Conservation (phyloP, 352 stramenopile species). For the Paralagenidium karlingii region DNA sequence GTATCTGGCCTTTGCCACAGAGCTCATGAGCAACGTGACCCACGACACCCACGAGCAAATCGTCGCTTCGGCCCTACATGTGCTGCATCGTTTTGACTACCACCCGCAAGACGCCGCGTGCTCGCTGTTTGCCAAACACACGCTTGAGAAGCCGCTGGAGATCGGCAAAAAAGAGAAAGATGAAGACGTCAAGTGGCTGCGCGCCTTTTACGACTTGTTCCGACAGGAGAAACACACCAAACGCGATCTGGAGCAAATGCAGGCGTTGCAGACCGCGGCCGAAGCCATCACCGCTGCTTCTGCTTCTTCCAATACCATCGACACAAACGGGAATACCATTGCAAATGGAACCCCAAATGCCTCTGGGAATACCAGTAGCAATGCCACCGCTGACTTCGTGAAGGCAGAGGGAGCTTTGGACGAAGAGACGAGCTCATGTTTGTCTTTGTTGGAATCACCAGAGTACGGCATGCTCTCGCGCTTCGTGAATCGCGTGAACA, state of each 20-base stretch:
- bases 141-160: too few relatives aligned
- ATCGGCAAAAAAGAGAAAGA: conserved; percentile 18
- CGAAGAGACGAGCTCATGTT: conserved; percentile 15
- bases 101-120: conserved; percentile 65
- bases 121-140: conserved; percentile 69
- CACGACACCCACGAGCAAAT: conserved; percentile 76
- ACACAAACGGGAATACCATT: background rate
- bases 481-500: conserved; percentile 31
- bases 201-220: conserved; percentile 53
- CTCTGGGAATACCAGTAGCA: background rate
- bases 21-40: conserved; percentile 58
- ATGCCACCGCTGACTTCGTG: background rate
- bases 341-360: background rate
- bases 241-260: conserved; percentile 30
- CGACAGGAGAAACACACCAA: conserved; percentile 16
- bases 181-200: conserved; percentile 39
- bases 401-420: too few relatives aligned
- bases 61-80: conserved; percentile 46
- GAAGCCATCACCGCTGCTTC: conserved; percentile 5
- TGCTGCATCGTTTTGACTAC: conserved; percentile 75
- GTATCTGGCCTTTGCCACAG: conserved; percentile 64
- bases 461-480: conserved; percentile 44
- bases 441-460: too few relatives aligned
- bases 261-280: conserved; percentile 17
- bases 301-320: background rate